phyloP scores from a whole-genome alignment of 2,329 filamentous ascomycete genomes.

The Colletotrichum sp. region DNA sequence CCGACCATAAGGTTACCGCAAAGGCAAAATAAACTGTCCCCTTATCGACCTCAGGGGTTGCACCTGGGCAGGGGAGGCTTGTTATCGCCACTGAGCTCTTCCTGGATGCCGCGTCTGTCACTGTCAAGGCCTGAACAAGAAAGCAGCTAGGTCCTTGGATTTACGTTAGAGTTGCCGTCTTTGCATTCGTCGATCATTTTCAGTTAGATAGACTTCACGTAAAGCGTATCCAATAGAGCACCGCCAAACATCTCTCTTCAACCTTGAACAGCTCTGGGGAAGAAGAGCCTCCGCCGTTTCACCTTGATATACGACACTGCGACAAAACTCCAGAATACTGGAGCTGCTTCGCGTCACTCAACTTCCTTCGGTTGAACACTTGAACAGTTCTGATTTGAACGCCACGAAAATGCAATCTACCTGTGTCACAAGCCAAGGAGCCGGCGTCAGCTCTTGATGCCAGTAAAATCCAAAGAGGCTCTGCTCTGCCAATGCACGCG shows the following conservation, averaged over 20 bases:
- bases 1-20: neutral
- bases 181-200: neutral
- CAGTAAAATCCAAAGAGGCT: neutral
- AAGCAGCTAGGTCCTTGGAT: neutral
- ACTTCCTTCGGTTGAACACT: neutral
- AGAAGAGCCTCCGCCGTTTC: neutral
- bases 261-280: neutral
- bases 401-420: neutral
- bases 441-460: conserved; percentile 9
- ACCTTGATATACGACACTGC: neutral
- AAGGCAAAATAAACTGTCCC: neutral
- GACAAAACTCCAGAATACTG: neutral
- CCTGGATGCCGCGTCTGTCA: neutral
- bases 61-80: neutral
- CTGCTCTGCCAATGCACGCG: neutral
- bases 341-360: neutral
- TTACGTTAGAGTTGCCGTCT: neutral
- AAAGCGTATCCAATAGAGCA: neutral
- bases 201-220: neutral
- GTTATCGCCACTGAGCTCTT: neutral
- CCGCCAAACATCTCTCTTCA: neutral
- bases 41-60: neutral
- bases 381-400: neutral
- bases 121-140: neutral
- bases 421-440: neutral